Conservation (phyloP, 495 filamentous ascomycete genomes). For the Xylaria grammica region DNA sequence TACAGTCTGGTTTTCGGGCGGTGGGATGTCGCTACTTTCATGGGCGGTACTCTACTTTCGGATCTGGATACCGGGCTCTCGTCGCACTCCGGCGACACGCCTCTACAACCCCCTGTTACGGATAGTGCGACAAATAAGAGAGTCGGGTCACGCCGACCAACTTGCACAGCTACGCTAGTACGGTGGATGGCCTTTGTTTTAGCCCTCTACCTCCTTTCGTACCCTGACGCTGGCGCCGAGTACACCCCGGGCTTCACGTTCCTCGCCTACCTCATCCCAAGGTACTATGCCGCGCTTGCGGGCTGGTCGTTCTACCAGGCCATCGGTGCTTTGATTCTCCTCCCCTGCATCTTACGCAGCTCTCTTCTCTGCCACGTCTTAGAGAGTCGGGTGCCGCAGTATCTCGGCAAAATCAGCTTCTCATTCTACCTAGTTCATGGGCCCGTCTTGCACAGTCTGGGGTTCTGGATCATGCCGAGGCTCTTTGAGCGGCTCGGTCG, state of each 20-base stretch:
- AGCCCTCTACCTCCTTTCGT: conserved; percentile 9
- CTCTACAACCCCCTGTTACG: background rate
- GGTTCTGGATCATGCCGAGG: conserved; percentile 13
- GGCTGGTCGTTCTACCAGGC: conserved; percentile 60
- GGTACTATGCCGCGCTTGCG: conserved; percentile 22
- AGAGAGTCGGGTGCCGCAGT: conserved; percentile 61
- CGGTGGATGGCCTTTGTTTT: background rate
- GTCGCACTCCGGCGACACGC: background rate
- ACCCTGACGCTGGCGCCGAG: conserved; percentile 13
- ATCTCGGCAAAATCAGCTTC: conserved; percentile 66
- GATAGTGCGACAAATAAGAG: background rate
- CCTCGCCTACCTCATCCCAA: conserved; percentile 1
- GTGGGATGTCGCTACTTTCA: conserved; percentile 39
- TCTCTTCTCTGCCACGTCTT: conserved; percentile 56
- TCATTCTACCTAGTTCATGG: conserved; percentile 67
- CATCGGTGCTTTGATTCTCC: conserved; percentile 60
- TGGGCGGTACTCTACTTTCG: conserved; percentile 15
- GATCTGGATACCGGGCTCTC: conserved; percentile 1
- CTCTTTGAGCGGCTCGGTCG: conserved; percentile 10
- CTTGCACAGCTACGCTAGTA: background rate
- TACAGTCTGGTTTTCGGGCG: background rate
- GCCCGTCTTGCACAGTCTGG: conserved; percentile 45
- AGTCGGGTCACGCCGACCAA: background rate
- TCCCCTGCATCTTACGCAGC: conserved; percentile 59
- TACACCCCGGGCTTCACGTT: conserved; percentile 11